phyloP scores from a whole-genome alignment of 257 asterid species.

The Nicotiana obtusifolia region DNA sequence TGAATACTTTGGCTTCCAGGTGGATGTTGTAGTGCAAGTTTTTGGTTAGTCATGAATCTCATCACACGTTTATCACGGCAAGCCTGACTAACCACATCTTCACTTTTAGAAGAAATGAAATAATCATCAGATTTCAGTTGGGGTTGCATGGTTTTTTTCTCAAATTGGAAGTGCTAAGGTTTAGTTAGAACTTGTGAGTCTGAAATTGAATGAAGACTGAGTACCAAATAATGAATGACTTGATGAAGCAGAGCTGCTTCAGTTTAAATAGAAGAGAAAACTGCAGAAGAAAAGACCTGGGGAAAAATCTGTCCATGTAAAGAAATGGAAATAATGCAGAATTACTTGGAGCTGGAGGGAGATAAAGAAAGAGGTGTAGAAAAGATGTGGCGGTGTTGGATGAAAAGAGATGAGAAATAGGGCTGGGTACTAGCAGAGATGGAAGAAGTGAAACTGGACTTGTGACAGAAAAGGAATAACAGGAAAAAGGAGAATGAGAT shows the following conservation, averaged over 20 bases:
- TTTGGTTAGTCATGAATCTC: not conserved
- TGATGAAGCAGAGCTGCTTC: not conserved
- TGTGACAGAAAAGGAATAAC: slow-evolving; percentile 1
- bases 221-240: not conserved
- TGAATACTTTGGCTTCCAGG: not conserved
- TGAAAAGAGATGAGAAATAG: not conserved
- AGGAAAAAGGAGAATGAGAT: not conserved
- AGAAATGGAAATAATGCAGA: not conserved
- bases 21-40: not conserved
- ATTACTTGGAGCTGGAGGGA: not conserved
- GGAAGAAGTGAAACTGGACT: not conserved
- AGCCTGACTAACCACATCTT: slow-evolving; percentile 1
- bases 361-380: not conserved
- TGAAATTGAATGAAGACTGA: not conserved
- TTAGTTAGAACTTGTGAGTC: not conserved
- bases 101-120: not conserved
- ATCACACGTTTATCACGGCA: not conserved
- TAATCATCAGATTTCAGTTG: not conserved
- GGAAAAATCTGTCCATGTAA: not conserved
- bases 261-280: not conserved
- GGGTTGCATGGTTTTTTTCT: not conserved
- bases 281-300: slow-evolving; percentile 1
- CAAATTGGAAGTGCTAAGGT: not conserved
- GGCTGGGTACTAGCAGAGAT: not conserved
- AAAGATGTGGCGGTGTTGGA: not conserved